Conservation (phyloP, 2,329 filamentous ascomycete genomes). For the Colletotrichum camelliae region DNA sequence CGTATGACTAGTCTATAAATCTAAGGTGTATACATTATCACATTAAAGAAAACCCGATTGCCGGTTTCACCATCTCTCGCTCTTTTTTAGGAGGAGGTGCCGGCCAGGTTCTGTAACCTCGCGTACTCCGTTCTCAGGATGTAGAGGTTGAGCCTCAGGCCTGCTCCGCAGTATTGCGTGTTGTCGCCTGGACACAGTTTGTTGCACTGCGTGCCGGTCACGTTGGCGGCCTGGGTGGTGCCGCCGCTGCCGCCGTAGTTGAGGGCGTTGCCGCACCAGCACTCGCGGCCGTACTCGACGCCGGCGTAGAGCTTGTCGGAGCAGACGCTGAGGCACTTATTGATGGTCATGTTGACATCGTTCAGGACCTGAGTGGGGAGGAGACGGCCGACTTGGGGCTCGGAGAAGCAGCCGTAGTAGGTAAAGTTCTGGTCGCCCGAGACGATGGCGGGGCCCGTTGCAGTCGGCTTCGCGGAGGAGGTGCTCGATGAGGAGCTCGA, state of each 20-base stretch:
- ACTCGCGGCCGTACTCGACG: slow-evolving; percentile 26
- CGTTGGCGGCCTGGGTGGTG: slow-evolving; percentile 18
- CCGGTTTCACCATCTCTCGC: not conserved
- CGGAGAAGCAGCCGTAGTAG: slow-evolving; percentile 39
- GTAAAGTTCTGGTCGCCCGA: slow-evolving; percentile 41
- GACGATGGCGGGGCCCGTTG: slow-evolving; percentile 32
- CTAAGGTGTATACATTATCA: not conserved
- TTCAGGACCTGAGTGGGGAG: slow-evolving; percentile 34
- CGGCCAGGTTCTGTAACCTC: not conserved
- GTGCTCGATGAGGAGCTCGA: not conserved
- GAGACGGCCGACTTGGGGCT: slow-evolving; percentile 37
- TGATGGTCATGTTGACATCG: slow-evolving; percentile 25
- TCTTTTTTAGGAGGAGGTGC: not conserved
- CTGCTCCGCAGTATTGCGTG: slow-evolving; percentile 24
- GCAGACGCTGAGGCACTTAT: slow-evolving; percentile 22
- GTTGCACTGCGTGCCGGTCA: not conserved
- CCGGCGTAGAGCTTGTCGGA: slow-evolving; percentile 22
- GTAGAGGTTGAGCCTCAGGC: slow-evolving; percentile 37
- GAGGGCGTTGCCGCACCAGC: slow-evolving; percentile 28
- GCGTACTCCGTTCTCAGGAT: slow-evolving; percentile 15
- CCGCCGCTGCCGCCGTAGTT: slow-evolving; percentile 24
- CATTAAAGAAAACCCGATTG: not conserved
- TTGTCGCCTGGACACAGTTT: not conserved
- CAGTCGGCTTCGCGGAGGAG: slow-evolving; percentile 19
- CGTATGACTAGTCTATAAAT: not conserved